phyloP scores from a whole-genome alignment of 257 asterid genomes.

The Solanum piurae region DNA sequence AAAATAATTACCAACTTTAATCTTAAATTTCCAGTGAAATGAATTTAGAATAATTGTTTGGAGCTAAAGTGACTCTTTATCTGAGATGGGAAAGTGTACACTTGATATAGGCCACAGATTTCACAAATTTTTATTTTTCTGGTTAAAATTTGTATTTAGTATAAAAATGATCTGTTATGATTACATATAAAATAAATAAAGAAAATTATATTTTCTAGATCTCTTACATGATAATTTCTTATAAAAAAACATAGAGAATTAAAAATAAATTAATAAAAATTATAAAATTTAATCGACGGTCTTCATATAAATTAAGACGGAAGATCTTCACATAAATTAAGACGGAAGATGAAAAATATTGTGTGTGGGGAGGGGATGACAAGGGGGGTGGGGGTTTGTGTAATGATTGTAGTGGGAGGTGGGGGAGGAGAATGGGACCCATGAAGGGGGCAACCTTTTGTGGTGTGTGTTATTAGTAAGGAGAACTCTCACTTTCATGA shows the following conservation, averaged over 20 bases:
- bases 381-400: background rate
- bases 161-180: background rate
- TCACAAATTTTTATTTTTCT: background rate
- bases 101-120: background rate
- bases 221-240: background rate
- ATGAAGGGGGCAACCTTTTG: constrained; percentile 9
- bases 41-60: background rate
- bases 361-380: background rate
- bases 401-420: constrained; percentile 6
- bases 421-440: background rate
- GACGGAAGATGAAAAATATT: background rate
- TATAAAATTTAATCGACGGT: background rate
- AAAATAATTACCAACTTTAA: background rate
- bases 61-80: background rate
- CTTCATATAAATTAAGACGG: background rate
- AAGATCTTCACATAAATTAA: background rate
- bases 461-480: constrained; percentile 15
- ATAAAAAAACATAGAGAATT: background rate
- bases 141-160: background rate
- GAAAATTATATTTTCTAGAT: too few relatives aligned
- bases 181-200: background rate
- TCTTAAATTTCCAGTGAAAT: background rate
- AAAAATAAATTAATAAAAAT: too few relatives aligned
- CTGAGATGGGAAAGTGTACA: background rate
- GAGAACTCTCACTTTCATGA: constrained; percentile 12